A percentile compares a stretch with the other conserved stretches of the same genome.
These are phyloP conservation scores for Aureobasidium uvarum DNA, from an alignment of 2,329 filamentous ascomycete genomes.

Conservation along the genomic window DNA sequence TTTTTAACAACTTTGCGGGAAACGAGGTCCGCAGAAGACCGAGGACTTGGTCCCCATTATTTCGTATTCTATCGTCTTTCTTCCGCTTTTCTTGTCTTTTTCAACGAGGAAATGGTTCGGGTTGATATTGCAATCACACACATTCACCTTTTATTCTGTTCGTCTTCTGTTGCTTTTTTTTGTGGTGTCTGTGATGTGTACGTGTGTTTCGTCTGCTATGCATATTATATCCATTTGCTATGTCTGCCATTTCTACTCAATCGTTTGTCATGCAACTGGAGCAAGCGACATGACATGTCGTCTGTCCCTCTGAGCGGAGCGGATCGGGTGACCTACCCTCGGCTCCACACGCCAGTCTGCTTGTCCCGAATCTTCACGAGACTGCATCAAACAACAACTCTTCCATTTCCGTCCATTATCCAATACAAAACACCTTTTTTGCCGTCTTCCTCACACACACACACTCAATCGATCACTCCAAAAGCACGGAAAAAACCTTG, in stretches of 20 bases:
- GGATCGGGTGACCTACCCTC: neutral
- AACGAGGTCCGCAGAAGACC: conserved; percentile 21
- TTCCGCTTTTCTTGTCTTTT: neutral
- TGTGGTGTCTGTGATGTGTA: neutral
- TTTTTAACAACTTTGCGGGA: neutral
- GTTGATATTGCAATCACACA: conserved; percentile 15
- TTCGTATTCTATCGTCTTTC: conserved; percentile 23
- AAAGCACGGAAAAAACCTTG: conserved; percentile 1
- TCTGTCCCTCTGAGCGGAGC: neutral
- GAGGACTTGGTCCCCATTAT: conserved; percentile 19
- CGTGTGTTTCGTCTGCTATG: neutral
- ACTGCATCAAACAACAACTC: neutral
- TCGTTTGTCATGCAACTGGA: neutral
- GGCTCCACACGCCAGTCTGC: neutral
- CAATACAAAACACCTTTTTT: neutral
- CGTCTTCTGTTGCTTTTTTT: neutral
- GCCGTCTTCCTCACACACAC: neutral
- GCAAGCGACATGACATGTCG: neutral
- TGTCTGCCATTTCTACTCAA: neutral
- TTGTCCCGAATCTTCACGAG: neutral
- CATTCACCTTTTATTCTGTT: neutral
- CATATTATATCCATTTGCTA: neutral
- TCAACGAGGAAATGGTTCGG: neutral
- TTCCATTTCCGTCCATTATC: neutral
- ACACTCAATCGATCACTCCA: neutral